These are phyloP conservation scores for Lodderomyces parapsilosis DNA, from an alignment of 1,139 yeast genomes.

Conservation along the genomic window DNA sequence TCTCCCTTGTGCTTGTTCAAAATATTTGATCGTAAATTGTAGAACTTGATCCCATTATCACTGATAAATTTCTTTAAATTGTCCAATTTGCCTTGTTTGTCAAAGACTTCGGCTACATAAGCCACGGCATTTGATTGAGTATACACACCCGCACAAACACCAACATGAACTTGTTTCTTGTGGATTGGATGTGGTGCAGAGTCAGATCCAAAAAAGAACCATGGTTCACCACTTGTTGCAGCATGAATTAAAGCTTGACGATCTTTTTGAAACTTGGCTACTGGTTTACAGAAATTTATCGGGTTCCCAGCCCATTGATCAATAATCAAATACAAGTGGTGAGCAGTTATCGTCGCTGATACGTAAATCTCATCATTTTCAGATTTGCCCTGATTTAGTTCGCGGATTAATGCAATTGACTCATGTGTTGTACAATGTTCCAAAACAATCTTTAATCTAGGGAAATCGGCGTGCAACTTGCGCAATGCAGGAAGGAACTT, in stretches of 20 bases:
- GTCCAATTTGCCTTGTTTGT: constrained; percentile 58
- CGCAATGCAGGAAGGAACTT: constrained; percentile 87
- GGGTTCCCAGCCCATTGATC: constrained; percentile 98
- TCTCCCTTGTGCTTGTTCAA: constrained; percentile 43
- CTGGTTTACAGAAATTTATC: constrained; percentile 94
- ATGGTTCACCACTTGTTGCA: constrained; percentile 89
- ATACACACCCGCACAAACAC: constrained; percentile 96
- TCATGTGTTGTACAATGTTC: constrained; percentile 95
- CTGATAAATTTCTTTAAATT: constrained; percentile 73
- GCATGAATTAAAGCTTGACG: constrained; percentile 78
- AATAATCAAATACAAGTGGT: constrained; percentile 82
- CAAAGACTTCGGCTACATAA: constrained; percentile 87
- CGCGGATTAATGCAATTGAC: constrained; percentile 74
- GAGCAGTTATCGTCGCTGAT: constrained; percentile 94
- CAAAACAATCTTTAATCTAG: constrained; percentile 78
- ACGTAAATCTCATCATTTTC: constrained; percentile 53
- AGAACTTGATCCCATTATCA: constrained; percentile 70
- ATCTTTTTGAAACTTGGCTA: constrained; percentile 88
- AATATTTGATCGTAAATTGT: constrained; percentile 45
- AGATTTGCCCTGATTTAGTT: constrained; percentile 55
- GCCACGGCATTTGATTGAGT: constrained; percentile 83
- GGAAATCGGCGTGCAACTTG: constrained; percentile 79
- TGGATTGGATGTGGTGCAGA: constrained; percentile 94
- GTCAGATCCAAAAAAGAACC: constrained; percentile 95
- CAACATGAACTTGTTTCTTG: constrained; percentile 70